Evolutionary conservation across 306 rosid genomes (phyloP).

Genomic region (Lathyrus tuberosus): DNA sequence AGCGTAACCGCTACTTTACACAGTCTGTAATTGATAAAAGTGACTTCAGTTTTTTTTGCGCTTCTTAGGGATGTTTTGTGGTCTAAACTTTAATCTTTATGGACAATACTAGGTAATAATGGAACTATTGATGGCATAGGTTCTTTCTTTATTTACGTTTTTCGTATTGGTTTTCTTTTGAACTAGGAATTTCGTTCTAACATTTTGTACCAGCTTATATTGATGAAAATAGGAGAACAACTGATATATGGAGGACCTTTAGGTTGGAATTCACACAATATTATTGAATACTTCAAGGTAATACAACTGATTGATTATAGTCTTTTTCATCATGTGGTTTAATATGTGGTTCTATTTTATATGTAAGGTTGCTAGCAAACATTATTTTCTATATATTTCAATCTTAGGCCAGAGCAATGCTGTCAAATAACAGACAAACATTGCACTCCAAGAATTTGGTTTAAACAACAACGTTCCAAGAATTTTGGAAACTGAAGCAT

Average conservation of each 20-base stretch:
- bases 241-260: constrained; percentile 83
- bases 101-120: no score
- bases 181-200: not conserved
- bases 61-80: no score
- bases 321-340: no score
- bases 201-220: constrained; percentile 52
- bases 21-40: no score
- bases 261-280: constrained; percentile 81
- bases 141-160: not conserved
- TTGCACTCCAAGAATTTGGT: constrained; percentile 8
- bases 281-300: constrained; percentile 87
- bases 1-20: no score
- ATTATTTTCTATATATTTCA: constrained; percentile 13
- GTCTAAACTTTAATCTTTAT: no score
- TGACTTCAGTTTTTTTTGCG: no score
- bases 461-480: not conserved
- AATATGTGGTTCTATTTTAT: no score
- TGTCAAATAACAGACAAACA: not conserved
- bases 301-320: constrained; percentile 4
- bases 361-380: constrained; percentile 21
- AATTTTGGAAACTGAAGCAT: no score
- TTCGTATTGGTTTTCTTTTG: not conserved
- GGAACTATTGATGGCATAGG: no score
- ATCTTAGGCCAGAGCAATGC: constrained; percentile 12
- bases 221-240: constrained; percentile 96